Conservation (phyloP, 176 grass and related monocot species). For the Aegilops umbellulata region DNA sequence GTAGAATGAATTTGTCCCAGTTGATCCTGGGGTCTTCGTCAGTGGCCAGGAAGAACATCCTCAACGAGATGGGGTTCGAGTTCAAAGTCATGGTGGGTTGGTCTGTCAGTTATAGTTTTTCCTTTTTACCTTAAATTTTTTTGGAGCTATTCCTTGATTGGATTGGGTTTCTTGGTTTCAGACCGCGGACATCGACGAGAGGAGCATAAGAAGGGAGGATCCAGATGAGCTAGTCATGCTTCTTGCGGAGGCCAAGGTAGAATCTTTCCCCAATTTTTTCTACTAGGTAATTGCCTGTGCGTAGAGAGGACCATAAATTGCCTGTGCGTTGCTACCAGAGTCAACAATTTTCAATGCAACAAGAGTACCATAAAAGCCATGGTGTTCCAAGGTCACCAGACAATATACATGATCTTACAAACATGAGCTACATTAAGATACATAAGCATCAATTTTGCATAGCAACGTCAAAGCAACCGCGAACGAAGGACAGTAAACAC, state of each 20-base stretch:
- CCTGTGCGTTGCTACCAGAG: too few relatives aligned
- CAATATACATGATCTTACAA: too few relatives aligned
- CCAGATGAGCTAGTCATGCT: conserved; percentile 87
- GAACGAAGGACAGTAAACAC: too few relatives aligned
- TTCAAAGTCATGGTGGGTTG: conserved; percentile 78
- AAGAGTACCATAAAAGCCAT: too few relatives aligned
- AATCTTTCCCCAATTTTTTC: neutral
- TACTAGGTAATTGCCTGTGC: neutral
- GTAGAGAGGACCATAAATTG: too few relatives aligned
- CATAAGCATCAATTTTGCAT: too few relatives aligned
- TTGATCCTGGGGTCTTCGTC: conserved; percentile 87
- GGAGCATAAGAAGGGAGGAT: conserved; percentile 77
- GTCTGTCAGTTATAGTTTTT: neutral
- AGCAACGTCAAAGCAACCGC: too few relatives aligned
- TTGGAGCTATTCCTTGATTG: neutral
- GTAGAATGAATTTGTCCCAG: conserved; percentile 24
- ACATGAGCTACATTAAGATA: too few relatives aligned
- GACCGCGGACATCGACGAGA: conserved; percentile 97
- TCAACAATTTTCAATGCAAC: too few relatives aligned
- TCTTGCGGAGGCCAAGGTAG: conserved; percentile 89
- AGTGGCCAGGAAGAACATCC: conserved; percentile 72
- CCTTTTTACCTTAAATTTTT: neutral
- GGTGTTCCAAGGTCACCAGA: too few relatives aligned
- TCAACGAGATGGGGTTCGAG: conserved; percentile 73
- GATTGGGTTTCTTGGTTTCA: conserved; percentile 17